These are phyloP conservation scores for Beauveria varroae DNA, from an alignment of 2,329 filamentous ascomycete species.

Conservation along the genomic window DNA sequence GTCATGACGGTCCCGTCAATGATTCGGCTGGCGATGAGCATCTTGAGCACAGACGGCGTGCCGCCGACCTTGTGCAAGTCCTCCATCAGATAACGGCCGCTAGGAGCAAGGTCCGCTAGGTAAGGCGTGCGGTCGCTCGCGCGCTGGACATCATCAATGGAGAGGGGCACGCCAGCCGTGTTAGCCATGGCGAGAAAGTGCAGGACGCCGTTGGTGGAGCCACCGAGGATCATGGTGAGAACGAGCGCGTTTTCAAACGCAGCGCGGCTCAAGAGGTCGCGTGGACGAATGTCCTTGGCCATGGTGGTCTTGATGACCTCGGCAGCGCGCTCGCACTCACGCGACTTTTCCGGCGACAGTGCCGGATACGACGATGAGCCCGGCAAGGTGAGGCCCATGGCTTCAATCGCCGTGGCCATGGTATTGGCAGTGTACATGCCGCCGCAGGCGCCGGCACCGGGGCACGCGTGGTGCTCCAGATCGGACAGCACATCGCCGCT, in stretches of 20 bases:
- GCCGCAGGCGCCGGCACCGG: constrained; percentile 51
- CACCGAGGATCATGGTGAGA: constrained; percentile 86
- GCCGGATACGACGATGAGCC: constrained; percentile 81
- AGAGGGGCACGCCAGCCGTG: constrained; percentile 69
- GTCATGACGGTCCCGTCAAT: constrained; percentile 74
- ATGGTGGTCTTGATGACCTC: constrained; percentile 72
- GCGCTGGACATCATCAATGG: constrained; percentile 74
- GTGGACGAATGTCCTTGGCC: constrained; percentile 73
- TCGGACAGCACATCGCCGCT: constrained; percentile 77
- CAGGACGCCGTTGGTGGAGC: constrained; percentile 81
- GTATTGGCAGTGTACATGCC: constrained; percentile 85
- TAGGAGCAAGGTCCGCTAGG: constrained; percentile 78
- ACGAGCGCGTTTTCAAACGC: constrained; percentile 85
- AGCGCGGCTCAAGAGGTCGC: constrained; percentile 69
- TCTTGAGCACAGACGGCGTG: constrained; percentile 77
- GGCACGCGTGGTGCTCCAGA: constrained; percentile 69
- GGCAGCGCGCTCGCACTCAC: constrained; percentile 76
- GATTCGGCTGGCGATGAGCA: constrained; percentile 67
- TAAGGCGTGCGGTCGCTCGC: constrained; percentile 78
- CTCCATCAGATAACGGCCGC: constrained; percentile 78
- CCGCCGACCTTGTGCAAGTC: constrained; percentile 83
- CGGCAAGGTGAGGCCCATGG: constrained; percentile 72
- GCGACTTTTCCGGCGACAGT: constrained; percentile 71
- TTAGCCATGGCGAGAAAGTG: constrained; percentile 89
- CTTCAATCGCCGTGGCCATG: constrained; percentile 76